Conservation (phyloP, 169 alveolate genomes). For the Plasmodium blacklocki region DNA sequence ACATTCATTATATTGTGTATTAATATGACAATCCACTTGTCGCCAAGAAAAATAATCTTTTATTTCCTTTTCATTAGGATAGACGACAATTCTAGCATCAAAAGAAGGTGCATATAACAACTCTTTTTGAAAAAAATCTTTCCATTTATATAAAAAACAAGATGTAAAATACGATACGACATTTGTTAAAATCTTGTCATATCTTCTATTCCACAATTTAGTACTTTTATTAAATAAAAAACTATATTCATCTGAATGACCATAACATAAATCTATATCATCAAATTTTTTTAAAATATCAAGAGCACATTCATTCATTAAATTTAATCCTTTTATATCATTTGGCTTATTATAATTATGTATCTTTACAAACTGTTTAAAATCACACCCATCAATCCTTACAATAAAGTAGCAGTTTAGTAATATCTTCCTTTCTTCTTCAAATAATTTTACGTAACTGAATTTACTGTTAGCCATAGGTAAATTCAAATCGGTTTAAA, state of each 20-base stretch:
- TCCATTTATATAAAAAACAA: conserved; percentile 92
- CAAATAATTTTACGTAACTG: conserved; percentile 94
- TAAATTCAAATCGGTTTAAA: not conserved
- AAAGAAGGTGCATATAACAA: conserved; percentile 92
- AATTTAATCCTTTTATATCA: conserved; percentile 91
- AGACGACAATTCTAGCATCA: conserved; percentile 94
- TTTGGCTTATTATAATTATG: conserved; percentile 96
- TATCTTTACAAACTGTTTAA: conserved; percentile 89
- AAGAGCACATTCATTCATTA: conserved; percentile 94
- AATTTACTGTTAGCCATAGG: conserved; percentile 73
- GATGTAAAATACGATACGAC: conserved; percentile 94
- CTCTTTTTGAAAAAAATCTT: conserved; percentile 82
- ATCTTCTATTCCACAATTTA: conserved; percentile 79
- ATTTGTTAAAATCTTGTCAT: conserved; percentile 90
- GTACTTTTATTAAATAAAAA: conserved; percentile 78
- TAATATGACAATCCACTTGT: conserved; percentile 96
- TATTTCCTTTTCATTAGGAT: conserved; percentile 92
- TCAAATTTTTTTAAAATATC: conserved; percentile 91
- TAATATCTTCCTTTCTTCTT: conserved; percentile 86
- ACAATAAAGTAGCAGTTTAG: conserved; percentile 93
- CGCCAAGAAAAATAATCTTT: conserved; percentile 94
- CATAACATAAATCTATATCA: conserved; percentile 95
- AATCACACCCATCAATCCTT: conserved; percentile 96
- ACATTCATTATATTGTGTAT: conserved; percentile 95
- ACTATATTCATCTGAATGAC: conserved; percentile 94